A percentile compares a stretch with the other conserved stretches of the same genome.
Conservation (phyloP, 331 rosid genomes). For the Cucumis variabilis region DNA sequence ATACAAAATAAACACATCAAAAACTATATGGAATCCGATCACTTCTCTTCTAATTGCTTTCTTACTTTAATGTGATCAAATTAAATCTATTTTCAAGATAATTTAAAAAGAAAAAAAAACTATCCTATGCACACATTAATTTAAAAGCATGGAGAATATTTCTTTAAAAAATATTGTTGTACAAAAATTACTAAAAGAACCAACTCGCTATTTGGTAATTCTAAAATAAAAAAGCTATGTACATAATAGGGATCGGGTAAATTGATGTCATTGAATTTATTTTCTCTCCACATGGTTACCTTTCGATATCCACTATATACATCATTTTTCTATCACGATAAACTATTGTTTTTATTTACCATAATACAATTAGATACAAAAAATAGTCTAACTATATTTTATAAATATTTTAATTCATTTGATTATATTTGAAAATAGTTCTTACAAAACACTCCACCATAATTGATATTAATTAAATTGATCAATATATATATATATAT, state of each 20-base stretch:
- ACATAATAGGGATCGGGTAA: slow-evolving; percentile 13
- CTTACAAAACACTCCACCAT: too few species aligned
- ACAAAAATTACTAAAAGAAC: not conserved
- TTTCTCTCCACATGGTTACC: slow-evolving; percentile 7
- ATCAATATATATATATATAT: not conserved
- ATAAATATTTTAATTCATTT: too few species aligned
- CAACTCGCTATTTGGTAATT: not conserved
- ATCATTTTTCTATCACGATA: too few species aligned
- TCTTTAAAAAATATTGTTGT: not conserved
- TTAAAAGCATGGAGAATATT: not conserved
- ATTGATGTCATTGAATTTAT: not conserved
- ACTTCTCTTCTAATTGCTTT: not conserved
- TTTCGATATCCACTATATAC: not conserved
- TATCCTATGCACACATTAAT: not conserved
- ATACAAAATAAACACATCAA: not conserved
- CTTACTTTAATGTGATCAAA: not conserved
- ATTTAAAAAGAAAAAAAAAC: too few species aligned
- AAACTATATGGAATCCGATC: not conserved
- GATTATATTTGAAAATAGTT: too few species aligned
- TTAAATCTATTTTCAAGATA: not conserved
- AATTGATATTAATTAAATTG: too few species aligned
- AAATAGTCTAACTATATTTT: too few species aligned
- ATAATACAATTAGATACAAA: too few species aligned
- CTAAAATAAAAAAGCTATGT: not conserved
- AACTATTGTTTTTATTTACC: not conserved